These are phyloP conservation scores for Spinellus fusiger DNA, from an alignment of 192 early-diverging fungal species.

Conservation along the genomic window DNA sequence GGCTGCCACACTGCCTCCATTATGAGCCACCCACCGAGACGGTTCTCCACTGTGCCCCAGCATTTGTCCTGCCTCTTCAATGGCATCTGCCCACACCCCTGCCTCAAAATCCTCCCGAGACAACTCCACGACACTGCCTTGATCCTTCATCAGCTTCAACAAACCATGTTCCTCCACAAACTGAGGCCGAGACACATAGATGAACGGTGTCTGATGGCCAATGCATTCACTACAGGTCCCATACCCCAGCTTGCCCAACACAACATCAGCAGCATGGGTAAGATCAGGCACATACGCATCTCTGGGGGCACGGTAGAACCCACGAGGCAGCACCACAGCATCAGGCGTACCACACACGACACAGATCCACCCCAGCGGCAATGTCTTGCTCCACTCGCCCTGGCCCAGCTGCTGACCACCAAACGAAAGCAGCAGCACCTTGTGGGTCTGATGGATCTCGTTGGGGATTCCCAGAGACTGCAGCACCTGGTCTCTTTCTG, in stretches of 20 bases:
- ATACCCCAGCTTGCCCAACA: slow-evolving; percentile 60
- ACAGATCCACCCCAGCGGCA: slow-evolving; percentile 52
- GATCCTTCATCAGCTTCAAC: slow-evolving; percentile 46
- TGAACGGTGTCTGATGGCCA: slow-evolving; percentile 47
- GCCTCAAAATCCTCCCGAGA: slow-evolving; percentile 48
- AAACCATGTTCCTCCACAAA: slow-evolving; percentile 57
- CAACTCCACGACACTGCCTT: slow-evolving; percentile 50
- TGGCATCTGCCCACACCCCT: slow-evolving; percentile 45
- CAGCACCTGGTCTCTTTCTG: slow-evolving; percentile 38
- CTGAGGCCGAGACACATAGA: slow-evolving; percentile 55
- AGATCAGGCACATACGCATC: slow-evolving; percentile 58
- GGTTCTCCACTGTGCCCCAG: slow-evolving; percentile 22
- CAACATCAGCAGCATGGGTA: slow-evolving; percentile 50
- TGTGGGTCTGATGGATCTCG: slow-evolving; percentile 37
- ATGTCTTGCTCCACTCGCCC: slow-evolving; percentile 22
- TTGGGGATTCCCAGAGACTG: slow-evolving; percentile 38
- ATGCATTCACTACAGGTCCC: slow-evolving; percentile 61
- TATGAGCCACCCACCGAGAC: slow-evolving; percentile 24
- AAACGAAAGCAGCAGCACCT: slow-evolving; percentile 16
- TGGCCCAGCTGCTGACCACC: slow-evolving; percentile 7
- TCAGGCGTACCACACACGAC: slow-evolving; percentile 52
- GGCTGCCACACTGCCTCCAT: slow-evolving; percentile 40
- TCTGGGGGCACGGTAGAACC: slow-evolving; percentile 45
- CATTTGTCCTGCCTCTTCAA: slow-evolving; percentile 31
- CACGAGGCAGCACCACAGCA: slow-evolving; percentile 33